Evolutionary conservation across 2,329 filamentous ascomycete genomes (phyloP).

Genomic region (Paraphaeosphaeria minitans): DNA sequence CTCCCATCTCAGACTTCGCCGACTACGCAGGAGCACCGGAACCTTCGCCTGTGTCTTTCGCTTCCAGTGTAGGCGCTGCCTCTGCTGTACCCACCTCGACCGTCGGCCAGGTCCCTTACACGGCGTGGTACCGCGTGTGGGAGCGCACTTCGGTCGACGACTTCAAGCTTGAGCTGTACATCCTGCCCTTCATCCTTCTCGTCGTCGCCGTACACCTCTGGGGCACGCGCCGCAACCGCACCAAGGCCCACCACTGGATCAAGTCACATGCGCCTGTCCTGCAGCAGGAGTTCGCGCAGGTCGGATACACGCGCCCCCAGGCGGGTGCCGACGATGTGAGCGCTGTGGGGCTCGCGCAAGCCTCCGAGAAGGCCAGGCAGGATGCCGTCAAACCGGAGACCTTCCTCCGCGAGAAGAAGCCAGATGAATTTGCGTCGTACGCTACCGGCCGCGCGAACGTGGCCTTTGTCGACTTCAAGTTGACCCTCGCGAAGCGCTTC

Average conservation of each 20-base stretch:
- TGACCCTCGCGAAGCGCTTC: constrained; percentile 83
- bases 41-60: constrained; percentile 58
- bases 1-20: constrained; percentile 73
- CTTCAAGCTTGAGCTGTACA: constrained; percentile 85
- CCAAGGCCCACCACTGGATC: constrained; percentile 81
- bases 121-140: constrained; percentile 96
- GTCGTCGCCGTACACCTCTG: constrained; percentile 80
- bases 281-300: constrained; percentile 80
- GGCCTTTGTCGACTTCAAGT: constrained; percentile 84
- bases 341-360: constrained; percentile 46
- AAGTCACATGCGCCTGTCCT: constrained; percentile 73
- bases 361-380: constrained; percentile 44
- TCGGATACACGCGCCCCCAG: constrained; percentile 70
- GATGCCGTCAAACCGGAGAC: constrained; percentile 58
- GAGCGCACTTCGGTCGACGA: constrained; percentile 84
- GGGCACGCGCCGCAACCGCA: constrained; percentile 79
- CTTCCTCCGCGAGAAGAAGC: constrained; percentile 81
- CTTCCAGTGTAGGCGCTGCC: constrained; percentile 39
- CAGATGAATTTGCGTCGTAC: constrained; percentile 86
- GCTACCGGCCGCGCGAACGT: constrained; percentile 91
- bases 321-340: constrained; percentile 53
- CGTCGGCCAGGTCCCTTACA: constrained; percentile 66
- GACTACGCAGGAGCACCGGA: constrained; percentile 85
- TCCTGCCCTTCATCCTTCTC: constrained; percentile 74
- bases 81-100: constrained; percentile 48